These are phyloP conservation scores for Penicillium capsulatum DNA, from an alignment of 2,329 filamentous ascomycete genomes.

Conservation along the genomic window DNA sequence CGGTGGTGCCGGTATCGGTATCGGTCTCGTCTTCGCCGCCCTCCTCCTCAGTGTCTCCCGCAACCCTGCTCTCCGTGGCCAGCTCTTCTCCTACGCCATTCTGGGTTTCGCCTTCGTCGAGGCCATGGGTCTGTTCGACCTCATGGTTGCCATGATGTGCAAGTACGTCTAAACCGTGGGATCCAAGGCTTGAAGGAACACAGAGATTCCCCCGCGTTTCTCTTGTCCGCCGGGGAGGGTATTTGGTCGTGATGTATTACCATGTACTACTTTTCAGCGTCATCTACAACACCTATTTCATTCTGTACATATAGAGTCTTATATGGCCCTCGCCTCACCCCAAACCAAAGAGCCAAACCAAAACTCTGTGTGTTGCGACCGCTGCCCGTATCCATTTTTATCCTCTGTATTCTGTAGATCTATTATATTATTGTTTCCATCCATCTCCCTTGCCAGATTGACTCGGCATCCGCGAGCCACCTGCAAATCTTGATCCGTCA, in stretches of 20 bases:
- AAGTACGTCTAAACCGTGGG: slow-evolving; percentile 61
- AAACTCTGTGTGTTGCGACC: slow-evolving; percentile 30
- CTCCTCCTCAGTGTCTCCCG: slow-evolving; percentile 85
- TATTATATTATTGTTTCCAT: too few species aligned
- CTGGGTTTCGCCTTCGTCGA: slow-evolving; percentile 93
- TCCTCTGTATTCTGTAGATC: neutral
- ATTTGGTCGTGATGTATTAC: slow-evolving; percentile 31
- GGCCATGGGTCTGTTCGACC: slow-evolving; percentile 72
- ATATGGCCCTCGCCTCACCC: slow-evolving; percentile 26
- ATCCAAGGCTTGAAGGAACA: slow-evolving; percentile 9
- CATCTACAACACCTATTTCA: slow-evolving; percentile 29
- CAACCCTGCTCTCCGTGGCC: slow-evolving; percentile 90
- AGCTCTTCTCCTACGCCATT: slow-evolving; percentile 96
- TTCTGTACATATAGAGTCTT: slow-evolving; percentile 31
- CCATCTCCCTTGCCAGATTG: slow-evolving; percentile 1
- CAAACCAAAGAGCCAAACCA: slow-evolving; percentile 27
- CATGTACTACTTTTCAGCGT: slow-evolving; percentile 31
- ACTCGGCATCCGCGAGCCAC: slow-evolving; percentile 1
- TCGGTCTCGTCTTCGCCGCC: slow-evolving; percentile 88
- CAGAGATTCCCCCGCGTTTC: slow-evolving; percentile 10
- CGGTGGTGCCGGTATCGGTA: slow-evolving; percentile 89
- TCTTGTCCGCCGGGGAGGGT: slow-evolving; percentile 26
- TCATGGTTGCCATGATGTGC: slow-evolving; percentile 92
- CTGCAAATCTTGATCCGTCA: too few species aligned
- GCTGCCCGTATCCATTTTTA: slow-evolving; percentile 18